Percentiles rank a stretch among this genome's conserved stretches.
Conservation (phyloP, 345 rosid genomes). For the Camelina sativa region DNA sequence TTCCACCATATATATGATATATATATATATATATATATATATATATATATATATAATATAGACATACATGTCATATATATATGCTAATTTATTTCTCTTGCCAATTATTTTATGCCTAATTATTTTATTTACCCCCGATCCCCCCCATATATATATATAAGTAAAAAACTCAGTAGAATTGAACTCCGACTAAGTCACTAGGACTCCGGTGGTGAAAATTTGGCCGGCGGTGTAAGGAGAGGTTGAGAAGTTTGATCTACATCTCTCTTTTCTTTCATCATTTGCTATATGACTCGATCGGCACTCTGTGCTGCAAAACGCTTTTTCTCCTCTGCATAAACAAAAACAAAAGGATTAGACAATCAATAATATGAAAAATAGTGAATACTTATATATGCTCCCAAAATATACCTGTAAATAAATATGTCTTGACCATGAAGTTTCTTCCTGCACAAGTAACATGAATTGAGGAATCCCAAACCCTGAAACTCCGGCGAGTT, state of each 20-base stretch:
- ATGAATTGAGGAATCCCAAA: constrained; percentile 66
- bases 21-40: too few species aligned
- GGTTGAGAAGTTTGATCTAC: constrained; percentile 57
- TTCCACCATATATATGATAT: constrained; percentile 38
- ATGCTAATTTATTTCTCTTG: constrained; percentile 29
- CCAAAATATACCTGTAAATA: constrained; percentile 70
- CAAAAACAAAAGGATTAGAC: neutral
- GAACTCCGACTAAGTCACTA: constrained; percentile 59
- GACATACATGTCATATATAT: constrained; percentile 33
- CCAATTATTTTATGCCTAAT: constrained; percentile 24
- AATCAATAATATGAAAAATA: constrained; percentile 6
- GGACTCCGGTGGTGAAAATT: constrained; percentile 74
- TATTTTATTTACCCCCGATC: constrained; percentile 36
- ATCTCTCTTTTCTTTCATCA: constrained; percentile 69
- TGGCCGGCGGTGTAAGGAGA: constrained; percentile 57
- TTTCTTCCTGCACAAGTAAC: constrained; percentile 68
- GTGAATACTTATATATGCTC: neutral
- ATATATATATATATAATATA: constrained; percentile 2
- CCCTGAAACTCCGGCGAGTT: constrained; percentile 36
- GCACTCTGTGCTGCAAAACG: constrained; percentile 82
- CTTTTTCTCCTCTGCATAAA: constrained; percentile 77
- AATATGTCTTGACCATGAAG: constrained; percentile 76
- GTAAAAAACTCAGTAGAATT: constrained; percentile 6
- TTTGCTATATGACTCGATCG: constrained; percentile 63
- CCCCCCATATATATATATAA: constrained; percentile 3